Base-by-base conservation (phyloP, 2,329 filamentous ascomycete genomes). In the Pseudogymnoascus sp. region DNA sequence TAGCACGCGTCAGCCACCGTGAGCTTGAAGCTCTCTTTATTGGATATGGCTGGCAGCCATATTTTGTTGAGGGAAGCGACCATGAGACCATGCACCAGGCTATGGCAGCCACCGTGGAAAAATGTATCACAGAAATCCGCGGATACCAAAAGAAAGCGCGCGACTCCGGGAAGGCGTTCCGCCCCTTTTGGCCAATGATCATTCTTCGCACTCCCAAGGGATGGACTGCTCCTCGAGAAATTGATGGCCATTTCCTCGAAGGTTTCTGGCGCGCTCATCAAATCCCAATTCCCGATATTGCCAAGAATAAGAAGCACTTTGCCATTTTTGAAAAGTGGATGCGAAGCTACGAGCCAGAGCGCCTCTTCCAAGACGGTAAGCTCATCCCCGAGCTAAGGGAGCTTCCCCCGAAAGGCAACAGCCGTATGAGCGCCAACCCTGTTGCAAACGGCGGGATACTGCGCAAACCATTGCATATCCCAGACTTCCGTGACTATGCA, bases 211-310 rank as follows among this genome's bases (percentile, higher is more conserved):
- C 83, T 36, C 89, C 89, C 62, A 92, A 93, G 77, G 89, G 89
- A 63, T 93, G 89, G 89, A 91, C 87, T 12, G 89, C 84, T 1
- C 89, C 89, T 5, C 82, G 88, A 64, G 88, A 89, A 73, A 70
- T 92, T 60, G 87, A 88, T 68, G 83, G 83, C 64, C 87, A 90
- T 71, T 87, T 83, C 68, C 81, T 91, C 6, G 85, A 85, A 69
- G 89, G 89, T n/a, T 92, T 85, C 78, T 93, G 89, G 89, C 83
- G 89, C 46, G 80, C 89, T 16, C 89, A 93, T 72, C 89, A 93
- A 74, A 86, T 93, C 5, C 89, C 89, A 46, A 86, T 93, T 64
- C 82, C 89, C 4, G 87, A 89, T 67, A 87, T 89, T 1, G 79
- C 81, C 37, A 83, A 81, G 23, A 90, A 90, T 71, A 79, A 82